Evolutionary conservation across 768 basidiomycete species (phyloP).

Genomic region (Hysterangium stoloniferum): DNA sequence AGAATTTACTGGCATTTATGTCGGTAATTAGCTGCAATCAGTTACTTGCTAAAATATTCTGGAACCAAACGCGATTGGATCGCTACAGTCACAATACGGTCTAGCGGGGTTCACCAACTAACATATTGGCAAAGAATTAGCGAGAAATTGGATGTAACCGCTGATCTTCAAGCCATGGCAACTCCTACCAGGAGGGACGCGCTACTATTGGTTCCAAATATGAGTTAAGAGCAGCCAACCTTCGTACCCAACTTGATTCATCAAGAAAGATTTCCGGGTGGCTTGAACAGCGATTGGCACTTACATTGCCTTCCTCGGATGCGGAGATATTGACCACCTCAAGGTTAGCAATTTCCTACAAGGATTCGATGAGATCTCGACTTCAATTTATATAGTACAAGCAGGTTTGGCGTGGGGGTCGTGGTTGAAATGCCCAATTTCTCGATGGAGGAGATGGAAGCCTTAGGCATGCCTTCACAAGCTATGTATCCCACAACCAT

Average conservation of each 20-base stretch:
- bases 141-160: slow-evolving; percentile 96
- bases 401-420: slow-evolving; percentile 90
- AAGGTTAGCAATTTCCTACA: slow-evolving; percentile 60
- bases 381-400: slow-evolving; percentile 51
- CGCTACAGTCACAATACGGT: slow-evolving; percentile 84
- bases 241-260: slow-evolving; percentile 91
- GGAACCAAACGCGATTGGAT: slow-evolving; percentile 74
- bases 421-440: slow-evolving; percentile 87
- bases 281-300: slow-evolving; percentile 93
- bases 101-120: slow-evolving; percentile 74
- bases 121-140: slow-evolving; percentile 96
- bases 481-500: neutral
- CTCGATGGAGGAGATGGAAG: slow-evolving; percentile 73
- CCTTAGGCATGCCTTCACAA: slow-evolving; percentile 19
- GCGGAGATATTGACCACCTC: slow-evolving; percentile 98
- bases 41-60: slow-evolving; percentile 74
- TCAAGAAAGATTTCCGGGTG: slow-evolving; percentile 92
- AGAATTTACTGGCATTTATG: slow-evolving; percentile 86
- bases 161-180: slow-evolving; percentile 80
- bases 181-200: slow-evolving; percentile 81
- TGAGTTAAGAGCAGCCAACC: slow-evolving; percentile 88
- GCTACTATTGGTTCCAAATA: slow-evolving; percentile 96
- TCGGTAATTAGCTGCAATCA: slow-evolving; percentile 89
- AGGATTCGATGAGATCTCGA: slow-evolving; percentile 1
- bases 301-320: slow-evolving; percentile 89